Evolutionary conservation across 495 filamentous ascomycete species (phyloP), one percentile per base, ranked within the genome.

Genomic region (Hapsidospora chrysogenum): DNA sequence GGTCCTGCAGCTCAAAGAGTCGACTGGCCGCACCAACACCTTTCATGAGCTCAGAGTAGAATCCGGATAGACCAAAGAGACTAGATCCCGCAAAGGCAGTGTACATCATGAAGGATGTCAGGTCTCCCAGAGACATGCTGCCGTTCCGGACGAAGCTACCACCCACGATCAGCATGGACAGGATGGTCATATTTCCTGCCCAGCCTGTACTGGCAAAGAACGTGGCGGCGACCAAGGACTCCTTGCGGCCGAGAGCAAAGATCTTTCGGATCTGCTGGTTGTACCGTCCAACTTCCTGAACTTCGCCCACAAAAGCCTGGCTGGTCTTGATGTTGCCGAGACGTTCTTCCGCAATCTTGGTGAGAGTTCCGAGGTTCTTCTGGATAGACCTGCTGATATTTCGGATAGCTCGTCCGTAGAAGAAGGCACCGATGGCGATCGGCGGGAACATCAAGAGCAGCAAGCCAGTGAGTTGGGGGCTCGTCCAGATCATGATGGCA

Each of bases 31-130:
- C 89, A 45, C 89, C 89, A 16, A 94, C 89, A 26, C 92, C 92
- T 50, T 96, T 96, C 89, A 95, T 96, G 14, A 97, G 70, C 52
- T 97, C 89, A 8, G 85, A 93, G 61, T 93, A 95, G 60, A 97
- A 97, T 45, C 78, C 82, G 21, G 85, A 92, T 8, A 97, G 61
- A 2, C 89, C 89, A 43, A 96, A 92, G 41, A 97, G 71, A 57
- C 78, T 85, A 17, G 76, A 80, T 7, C 86, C 86, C 14, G 86
- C 86, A 57, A 87, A 95, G 14, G 79, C 85, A 10, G 86, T 84
- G 49, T 95, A 97, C 89, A 97, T 95, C 49, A 97, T 64, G 55
- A 97, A 97, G 2, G 82, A 87, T n/a, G 92, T 85, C 36, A 97
- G 58, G 38, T 96, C 92, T 38, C 89, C 89, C 36, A 96, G 73